Evolutionary conservation across 169 alveolate genomes (phyloP).

Genomic region (Plasmodium yoelii): DNA sequence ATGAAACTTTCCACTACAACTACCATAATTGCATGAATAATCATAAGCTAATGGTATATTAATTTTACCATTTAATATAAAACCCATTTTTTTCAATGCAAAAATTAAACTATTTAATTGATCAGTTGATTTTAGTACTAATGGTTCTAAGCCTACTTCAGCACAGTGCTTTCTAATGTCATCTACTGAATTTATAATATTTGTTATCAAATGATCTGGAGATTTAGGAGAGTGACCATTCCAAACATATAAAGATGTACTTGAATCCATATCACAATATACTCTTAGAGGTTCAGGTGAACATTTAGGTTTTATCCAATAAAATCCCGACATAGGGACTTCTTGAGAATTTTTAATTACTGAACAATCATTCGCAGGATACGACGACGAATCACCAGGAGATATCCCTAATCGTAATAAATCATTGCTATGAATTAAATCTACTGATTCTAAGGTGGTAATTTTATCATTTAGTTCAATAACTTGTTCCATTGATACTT

Average conservation of each 20-base stretch:
- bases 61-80: slow-evolving; percentile 82
- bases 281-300: slow-evolving; percentile 89
- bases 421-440: slow-evolving; percentile 65
- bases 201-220: slow-evolving; percentile 79
- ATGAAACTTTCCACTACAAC: slow-evolving; percentile 87
- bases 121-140: slow-evolving; percentile 83
- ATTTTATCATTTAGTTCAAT: slow-evolving; percentile 76
- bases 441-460: slow-evolving; percentile 72
- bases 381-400: slow-evolving; percentile 88
- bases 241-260: slow-evolving; percentile 85
- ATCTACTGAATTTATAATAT: slow-evolving; percentile 83
- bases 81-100: slow-evolving; percentile 89
- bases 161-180: slow-evolving; percentile 90
- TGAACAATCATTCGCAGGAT: slow-evolving; percentile 92
- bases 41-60: slow-evolving; percentile 91
- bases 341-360: slow-evolving; percentile 78
- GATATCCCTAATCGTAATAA: slow-evolving; percentile 76
- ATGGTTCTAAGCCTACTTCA: slow-evolving; percentile 90
- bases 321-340: slow-evolving; percentile 88
- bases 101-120: slow-evolving; percentile 86
- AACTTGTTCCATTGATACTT: slow-evolving; percentile 80
- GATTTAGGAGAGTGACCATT: slow-evolving; percentile 78
- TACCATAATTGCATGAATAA: slow-evolving; percentile 85
- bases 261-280: slow-evolving; percentile 90
- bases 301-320: slow-evolving; percentile 92